phyloP scores from a whole-genome alignment of 768 basidiomycete species.

The Boletellus emodensis region DNA sequence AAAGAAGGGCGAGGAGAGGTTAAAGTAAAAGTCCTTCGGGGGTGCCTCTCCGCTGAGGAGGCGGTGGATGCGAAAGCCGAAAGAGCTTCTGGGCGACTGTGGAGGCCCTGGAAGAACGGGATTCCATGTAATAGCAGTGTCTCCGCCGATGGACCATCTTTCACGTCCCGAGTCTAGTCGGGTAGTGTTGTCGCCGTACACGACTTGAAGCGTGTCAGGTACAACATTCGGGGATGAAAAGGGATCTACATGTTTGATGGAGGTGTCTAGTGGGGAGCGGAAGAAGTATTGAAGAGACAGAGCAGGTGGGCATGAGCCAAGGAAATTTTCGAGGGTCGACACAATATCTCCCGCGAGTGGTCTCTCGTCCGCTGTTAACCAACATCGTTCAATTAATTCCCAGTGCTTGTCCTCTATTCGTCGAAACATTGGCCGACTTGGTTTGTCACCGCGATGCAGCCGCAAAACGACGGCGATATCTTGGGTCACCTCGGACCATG shows the following conservation, averaged over 20 bases:
- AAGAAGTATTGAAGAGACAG: neutral
- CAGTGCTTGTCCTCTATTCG: conserved; percentile 2
- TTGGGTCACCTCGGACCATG: conserved; percentile 1
- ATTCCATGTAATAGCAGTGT: no score
- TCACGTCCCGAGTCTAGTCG: no score
- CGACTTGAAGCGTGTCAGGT: no score
- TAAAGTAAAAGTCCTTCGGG: neutral
- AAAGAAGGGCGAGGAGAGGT: neutral
- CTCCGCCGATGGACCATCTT: no score
- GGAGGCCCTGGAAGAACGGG: no score
- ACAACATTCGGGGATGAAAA: neutral
- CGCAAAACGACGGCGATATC: conserved; percentile 7
- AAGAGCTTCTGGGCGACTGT: neutral
- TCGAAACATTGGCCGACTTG: neutral
- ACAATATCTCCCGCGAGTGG: neutral
- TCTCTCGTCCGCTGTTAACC: neutral
- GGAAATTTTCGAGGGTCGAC: neutral
- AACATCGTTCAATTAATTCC: conserved; percentile 5
- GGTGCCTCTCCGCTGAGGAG: neutral
- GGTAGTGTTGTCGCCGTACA: no score
- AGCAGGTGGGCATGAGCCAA: neutral
- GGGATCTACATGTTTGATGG: neutral
- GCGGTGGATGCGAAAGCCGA: neutral
- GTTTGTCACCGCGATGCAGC: neutral
- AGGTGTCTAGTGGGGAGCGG: neutral